phyloP scores from a whole-genome alignment of 345 rosid genomes.

The Lepidium sativum region DNA sequence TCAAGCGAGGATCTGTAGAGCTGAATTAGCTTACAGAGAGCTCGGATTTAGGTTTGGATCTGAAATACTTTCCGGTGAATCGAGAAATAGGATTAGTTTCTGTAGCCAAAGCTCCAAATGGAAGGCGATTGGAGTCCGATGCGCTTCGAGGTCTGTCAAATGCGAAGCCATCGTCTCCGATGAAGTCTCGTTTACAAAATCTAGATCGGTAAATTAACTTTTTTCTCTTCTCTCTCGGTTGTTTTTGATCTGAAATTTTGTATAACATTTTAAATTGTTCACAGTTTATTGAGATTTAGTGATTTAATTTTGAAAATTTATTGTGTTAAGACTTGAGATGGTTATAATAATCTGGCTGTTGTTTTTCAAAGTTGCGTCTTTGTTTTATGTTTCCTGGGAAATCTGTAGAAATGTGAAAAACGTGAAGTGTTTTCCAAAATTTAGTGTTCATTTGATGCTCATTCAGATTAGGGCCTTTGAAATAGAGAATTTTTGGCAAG shows the following conservation, averaged over 20 bases:
- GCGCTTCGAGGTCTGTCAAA: constrained; percentile 37
- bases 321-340: not conserved
- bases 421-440: not conserved
- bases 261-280: not conserved
- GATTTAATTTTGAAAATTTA: not conserved
- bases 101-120: constrained; percentile 17
- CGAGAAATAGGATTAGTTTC: constrained; percentile 31
- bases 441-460: not conserved
- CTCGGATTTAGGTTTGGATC: constrained; percentile 21
- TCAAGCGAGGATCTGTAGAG: constrained; percentile 35
- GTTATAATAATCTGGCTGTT: not conserved
- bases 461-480: not conserved
- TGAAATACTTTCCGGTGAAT: not conserved
- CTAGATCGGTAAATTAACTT: constrained; percentile 40
- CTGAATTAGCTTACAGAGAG: constrained; percentile 34
- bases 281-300: not conserved
- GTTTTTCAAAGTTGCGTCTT: not conserved
- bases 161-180: constrained; percentile 36
- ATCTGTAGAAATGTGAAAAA: not conserved
- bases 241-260: not conserved
- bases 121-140: constrained; percentile 29
- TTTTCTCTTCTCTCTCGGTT: not conserved
- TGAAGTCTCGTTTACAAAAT: constrained; percentile 9
- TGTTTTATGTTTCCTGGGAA: not conserved
- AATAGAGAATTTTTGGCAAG: not conserved